Evolutionary conservation across 2,329 filamentous ascomycete species (phyloP).

Genomic region (Lasiodiplodia hormozganensis): DNA sequence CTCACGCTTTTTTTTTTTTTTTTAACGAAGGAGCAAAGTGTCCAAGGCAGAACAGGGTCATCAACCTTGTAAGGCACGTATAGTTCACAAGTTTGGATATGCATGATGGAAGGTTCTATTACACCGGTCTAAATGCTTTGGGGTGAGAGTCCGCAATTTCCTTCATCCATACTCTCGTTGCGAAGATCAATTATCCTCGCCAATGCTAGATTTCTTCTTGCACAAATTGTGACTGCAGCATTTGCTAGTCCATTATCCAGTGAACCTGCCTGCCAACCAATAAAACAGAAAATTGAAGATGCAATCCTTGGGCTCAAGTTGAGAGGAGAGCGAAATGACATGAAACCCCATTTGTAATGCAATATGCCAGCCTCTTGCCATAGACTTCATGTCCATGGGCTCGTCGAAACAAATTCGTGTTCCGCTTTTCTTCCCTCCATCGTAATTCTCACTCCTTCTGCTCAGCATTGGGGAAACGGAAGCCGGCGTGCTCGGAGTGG

Average conservation of each 20-base stretch:
- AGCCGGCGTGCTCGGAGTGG: slow-evolving; percentile 86
- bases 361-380: background rate
- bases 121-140: slow-evolving; percentile 22
- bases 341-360: background rate
- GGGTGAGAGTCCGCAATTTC: slow-evolving; percentile 1
- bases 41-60: background rate
- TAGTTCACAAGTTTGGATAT: background rate
- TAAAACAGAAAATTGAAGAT: background rate
- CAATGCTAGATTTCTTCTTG: background rate
- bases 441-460: background rate
- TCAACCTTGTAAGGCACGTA: background rate
- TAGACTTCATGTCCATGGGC: background rate
- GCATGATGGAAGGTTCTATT: slow-evolving; percentile 2
- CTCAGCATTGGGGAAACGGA: slow-evolving; percentile 45
- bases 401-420: background rate
- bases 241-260: background rate
- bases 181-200: background rate
- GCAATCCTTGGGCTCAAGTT: background rate
- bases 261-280: background rate
- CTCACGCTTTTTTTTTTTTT: no score
- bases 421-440: background rate
- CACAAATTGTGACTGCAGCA: background rate
- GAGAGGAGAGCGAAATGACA: background rate
- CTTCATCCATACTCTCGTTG: background rate
- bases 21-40: no score